A percentile compares a stretch with the other conserved stretches of the same genome.
Conservation (phyloP, 2,329 filamentous ascomycete species). For the Lecanicillium sp. region DNA sequence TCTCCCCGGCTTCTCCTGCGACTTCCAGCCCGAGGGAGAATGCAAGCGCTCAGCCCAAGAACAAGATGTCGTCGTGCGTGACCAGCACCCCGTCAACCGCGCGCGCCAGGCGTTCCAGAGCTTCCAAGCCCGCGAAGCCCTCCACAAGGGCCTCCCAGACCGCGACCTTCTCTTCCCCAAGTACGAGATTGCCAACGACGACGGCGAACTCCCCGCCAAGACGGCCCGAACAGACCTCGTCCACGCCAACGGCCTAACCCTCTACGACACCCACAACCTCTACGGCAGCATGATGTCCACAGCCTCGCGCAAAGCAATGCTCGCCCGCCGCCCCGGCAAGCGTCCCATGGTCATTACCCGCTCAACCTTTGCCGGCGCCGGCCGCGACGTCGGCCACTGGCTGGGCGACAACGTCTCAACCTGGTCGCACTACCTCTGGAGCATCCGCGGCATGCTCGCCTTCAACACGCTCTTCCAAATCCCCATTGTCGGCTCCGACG, state of each 20-base stretch:
- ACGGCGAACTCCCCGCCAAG: slow-evolving; percentile 43
- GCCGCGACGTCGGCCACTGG: slow-evolving; percentile 54
- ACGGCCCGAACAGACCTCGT: slow-evolving; percentile 60
- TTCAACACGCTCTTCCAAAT: slow-evolving; percentile 60
- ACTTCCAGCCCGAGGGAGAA: slow-evolving; percentile 12
- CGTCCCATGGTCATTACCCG: slow-evolving; percentile 68
- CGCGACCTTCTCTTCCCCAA: slow-evolving; percentile 14
- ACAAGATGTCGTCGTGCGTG: too few species aligned
- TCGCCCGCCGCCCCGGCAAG: slow-evolving; percentile 50
- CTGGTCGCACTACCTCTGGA: slow-evolving; percentile 51
- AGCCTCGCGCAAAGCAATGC: slow-evolving; percentile 57
- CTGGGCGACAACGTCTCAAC: slow-evolving; percentile 35
- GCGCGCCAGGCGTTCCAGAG: neutral
- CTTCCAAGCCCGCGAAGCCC: neutral
- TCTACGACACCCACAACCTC: slow-evolving; percentile 72
- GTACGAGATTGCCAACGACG: slow-evolving; percentile 14
- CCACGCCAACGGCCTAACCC: slow-evolving; percentile 56
- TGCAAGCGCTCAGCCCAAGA: slow-evolving; percentile 4
- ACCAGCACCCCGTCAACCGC: neutral
- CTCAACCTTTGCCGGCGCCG: slow-evolving; percentile 67
- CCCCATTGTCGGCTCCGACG: slow-evolving; percentile 62
- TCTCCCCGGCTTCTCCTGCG: slow-evolving; percentile 55
- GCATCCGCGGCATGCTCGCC: slow-evolving; percentile 49
- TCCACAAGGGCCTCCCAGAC: slow-evolving; percentile 12
- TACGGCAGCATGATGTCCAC: slow-evolving; percentile 71